Evolutionary conservation across 176 grass and related monocot species (phyloP).

Genomic region (Juncus effusus): DNA sequence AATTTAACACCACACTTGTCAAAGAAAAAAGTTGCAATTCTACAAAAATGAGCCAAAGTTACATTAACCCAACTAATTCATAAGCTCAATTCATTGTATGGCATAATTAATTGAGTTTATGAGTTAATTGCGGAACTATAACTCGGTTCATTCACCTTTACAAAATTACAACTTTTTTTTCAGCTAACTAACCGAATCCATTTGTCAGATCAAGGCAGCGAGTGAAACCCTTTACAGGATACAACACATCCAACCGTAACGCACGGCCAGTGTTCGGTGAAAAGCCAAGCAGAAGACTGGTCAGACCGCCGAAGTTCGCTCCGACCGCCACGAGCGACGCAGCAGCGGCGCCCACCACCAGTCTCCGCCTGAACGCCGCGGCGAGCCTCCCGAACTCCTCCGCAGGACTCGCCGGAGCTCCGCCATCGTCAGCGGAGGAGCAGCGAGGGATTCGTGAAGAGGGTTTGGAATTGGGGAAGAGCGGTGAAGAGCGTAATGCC

Average conservation of each 20-base stretch:
- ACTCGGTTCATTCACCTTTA: no score
- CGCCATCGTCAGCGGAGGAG: constrained; percentile 10
- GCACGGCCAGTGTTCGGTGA: constrained; percentile 60
- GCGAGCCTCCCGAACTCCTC: constrained; percentile 70
- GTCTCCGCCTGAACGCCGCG: constrained; percentile 64
- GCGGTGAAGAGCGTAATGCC: no score
- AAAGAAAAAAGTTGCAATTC: no score
- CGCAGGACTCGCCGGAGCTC: constrained; percentile 18
- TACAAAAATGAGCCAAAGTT: no score
- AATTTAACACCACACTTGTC: no score
- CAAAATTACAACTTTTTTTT: no score
- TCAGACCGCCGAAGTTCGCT: constrained; percentile 77
- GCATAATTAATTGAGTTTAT: no score
- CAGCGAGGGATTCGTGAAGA: not conserved
- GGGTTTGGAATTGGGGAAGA: no score
- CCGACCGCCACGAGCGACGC: constrained; percentile 62
- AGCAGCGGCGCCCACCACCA: constrained; percentile 43
- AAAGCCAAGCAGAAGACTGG: constrained; percentile 86
- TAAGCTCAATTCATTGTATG: no score
- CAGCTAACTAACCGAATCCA: constrained; percentile 50
- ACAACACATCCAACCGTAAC: constrained; percentile 77
- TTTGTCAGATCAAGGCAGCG: constrained; percentile 71
- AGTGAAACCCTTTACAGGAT: constrained; percentile 77
- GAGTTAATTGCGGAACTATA: no score
- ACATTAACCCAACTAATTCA: no score